Conservation (phyloP, 2,329 filamentous ascomycete genomes). For the Epicoccum sorghinum region DNA sequence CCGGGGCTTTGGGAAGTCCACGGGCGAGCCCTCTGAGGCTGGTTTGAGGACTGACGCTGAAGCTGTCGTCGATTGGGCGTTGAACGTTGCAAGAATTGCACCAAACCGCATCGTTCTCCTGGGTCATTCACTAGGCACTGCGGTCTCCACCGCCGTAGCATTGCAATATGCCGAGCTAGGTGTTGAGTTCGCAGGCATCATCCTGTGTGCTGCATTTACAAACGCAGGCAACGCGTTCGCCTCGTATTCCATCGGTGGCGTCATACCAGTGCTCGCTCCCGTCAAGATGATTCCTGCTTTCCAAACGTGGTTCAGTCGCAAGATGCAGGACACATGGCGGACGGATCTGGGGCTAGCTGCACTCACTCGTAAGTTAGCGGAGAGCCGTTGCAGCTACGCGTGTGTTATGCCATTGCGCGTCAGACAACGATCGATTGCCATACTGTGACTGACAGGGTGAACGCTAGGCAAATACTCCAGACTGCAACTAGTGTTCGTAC, state of each 20-base stretch:
- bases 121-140: constrained; percentile 89
- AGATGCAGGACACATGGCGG: constrained; percentile 80
- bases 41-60: constrained; percentile 82
- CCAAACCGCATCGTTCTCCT: constrained; percentile 77
- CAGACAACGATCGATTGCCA: not conserved
- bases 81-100: constrained; percentile 69
- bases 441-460: constrained; percentile 1
- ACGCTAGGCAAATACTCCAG: constrained; percentile 17
- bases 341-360: constrained; percentile 70
- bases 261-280: constrained; percentile 78
- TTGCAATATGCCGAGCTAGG: constrained; percentile 66
- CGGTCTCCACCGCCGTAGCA: constrained; percentile 75
- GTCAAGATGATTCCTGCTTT: constrained; percentile 70
- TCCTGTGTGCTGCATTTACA: constrained; percentile 81
- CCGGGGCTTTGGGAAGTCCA: constrained; percentile 83
- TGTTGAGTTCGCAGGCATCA: constrained; percentile 78
- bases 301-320: constrained; percentile 66
- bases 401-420: not conserved
- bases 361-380: constrained; percentile 50
- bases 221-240: constrained; percentile 75
- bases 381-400: not conserved
- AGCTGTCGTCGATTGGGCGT: constrained; percentile 75
- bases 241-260: constrained; percentile 76
- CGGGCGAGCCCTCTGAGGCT: constrained; percentile 76
- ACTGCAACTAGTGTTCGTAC: constrained; percentile 40